Percentiles rank a stretch among this genome's conserved stretches.
phyloP scores from a whole-genome alignment of 2,329 filamentous ascomycete genomes.

The Akanthomyces dipterigenus region DNA sequence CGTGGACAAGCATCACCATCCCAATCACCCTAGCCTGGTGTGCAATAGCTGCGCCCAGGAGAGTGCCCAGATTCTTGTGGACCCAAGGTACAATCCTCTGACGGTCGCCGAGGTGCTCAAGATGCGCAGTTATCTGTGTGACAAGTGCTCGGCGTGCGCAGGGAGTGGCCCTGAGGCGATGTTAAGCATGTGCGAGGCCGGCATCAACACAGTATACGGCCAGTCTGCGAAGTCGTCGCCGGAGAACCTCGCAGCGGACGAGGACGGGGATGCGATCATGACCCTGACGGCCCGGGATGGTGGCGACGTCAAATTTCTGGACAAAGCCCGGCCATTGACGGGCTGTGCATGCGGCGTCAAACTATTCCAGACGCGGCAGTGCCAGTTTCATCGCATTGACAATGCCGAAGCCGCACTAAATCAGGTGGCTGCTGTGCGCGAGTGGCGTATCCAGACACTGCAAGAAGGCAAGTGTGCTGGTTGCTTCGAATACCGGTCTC shows the following conservation, averaged over 20 bases:
- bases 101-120: constrained; percentile 19
- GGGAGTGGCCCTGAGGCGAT: constrained; percentile 2
- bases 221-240: neutral
- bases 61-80: constrained; percentile 17
- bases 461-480: constrained; percentile 23
- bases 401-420: constrained; percentile 20
- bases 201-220: constrained; percentile 19
- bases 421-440: constrained; percentile 18
- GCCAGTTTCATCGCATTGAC: constrained; percentile 27
- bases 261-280: neutral
- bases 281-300: neutral
- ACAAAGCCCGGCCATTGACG: constrained; percentile 20
- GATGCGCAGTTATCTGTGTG: constrained; percentile 32
- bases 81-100: constrained; percentile 11
- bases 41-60: constrained; percentile 23
- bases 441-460: constrained; percentile 22
- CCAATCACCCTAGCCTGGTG: neutral
- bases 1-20: neutral
- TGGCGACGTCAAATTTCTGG: neutral
- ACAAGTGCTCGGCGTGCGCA: constrained; percentile 19
- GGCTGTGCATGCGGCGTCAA: constrained; percentile 33
- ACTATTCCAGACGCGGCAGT: constrained; percentile 26
- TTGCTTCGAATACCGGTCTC: constrained; percentile 19
- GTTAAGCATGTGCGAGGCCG: constrained; percentile 11
- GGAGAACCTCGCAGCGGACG: neutral